A percentile compares a stretch with the other conserved stretches of the same genome.
Conservation (phyloP, 345 rosid genomes). For the Aquilaria yunnanensis region DNA sequence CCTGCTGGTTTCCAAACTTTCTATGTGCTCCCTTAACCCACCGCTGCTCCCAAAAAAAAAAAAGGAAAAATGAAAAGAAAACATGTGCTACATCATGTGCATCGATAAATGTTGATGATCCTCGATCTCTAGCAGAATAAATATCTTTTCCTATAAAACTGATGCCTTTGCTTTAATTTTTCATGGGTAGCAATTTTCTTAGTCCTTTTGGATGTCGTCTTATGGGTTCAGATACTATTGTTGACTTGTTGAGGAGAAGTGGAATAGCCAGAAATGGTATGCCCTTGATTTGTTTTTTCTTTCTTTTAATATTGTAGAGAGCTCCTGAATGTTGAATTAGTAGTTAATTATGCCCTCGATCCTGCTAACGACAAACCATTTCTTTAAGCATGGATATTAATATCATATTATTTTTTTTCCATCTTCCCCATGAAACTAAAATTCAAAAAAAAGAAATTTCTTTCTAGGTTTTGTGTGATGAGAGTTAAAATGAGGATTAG, state of each 20-base stretch:
- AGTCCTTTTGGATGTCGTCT: slow-evolving; percentile 52
- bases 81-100: slow-evolving; percentile 45
- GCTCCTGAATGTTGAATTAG: slow-evolving; percentile 7
- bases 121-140: slow-evolving; percentile 66
- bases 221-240: slow-evolving; percentile 34
- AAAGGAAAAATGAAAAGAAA: slow-evolving; percentile 25
- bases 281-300: background rate
- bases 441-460: too few species aligned
- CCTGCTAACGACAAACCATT: too few species aligned
- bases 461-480: too few species aligned
- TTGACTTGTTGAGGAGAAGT: slow-evolving; percentile 37
- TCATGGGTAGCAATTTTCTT: slow-evolving; percentile 14
- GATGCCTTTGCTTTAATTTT: slow-evolving; percentile 1
- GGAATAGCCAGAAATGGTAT: slow-evolving; percentile 66
- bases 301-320: background rate
- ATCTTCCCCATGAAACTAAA: too few species aligned
- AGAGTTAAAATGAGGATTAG: too few species aligned
- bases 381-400: slow-evolving; percentile 9
- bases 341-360: too few species aligned
- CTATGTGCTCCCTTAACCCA: slow-evolving; percentile 7
- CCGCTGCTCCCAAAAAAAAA: too few species aligned
- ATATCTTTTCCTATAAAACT: slow-evolving; percentile 14
- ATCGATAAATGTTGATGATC: slow-evolving; percentile 39
- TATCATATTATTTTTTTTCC: too few species aligned
- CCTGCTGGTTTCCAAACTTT: background rate